Percentiles rank a stretch among this genome's conserved stretches.
phyloP scores from a whole-genome alignment of 495 filamentous ascomycete genomes.

The Immersiella caudata region DNA sequence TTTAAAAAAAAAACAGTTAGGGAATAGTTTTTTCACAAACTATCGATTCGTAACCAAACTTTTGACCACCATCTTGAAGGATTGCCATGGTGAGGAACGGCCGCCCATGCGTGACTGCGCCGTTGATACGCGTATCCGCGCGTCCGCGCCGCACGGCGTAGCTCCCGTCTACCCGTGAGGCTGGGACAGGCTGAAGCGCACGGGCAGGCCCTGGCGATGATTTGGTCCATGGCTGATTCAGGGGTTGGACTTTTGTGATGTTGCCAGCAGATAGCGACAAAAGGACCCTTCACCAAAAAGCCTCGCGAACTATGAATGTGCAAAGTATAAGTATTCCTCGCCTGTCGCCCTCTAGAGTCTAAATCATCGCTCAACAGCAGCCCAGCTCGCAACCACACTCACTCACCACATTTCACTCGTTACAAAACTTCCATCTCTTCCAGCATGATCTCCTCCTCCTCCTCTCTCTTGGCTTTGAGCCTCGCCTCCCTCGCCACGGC shows the following conservation, averaged over 20 bases:
- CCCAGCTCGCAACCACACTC: too few relatives aligned
- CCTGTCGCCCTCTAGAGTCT: too few relatives aligned
- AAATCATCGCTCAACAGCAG: too few relatives aligned
- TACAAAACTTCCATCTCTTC: background rate
- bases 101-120: background rate
- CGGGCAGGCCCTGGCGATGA: background rate
- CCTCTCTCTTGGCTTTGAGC: background rate
- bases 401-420: too few relatives aligned
- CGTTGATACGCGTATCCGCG: background rate
- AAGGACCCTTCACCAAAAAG: background rate
- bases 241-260: constrained; percentile 5
- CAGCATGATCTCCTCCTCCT: constrained; percentile 1
- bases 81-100: too few relatives aligned
- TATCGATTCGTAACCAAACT: too few relatives aligned
- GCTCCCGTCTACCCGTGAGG: background rate
- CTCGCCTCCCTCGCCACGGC: constrained; percentile 33
- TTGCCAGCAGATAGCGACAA: constrained; percentile 1
- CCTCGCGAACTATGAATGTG: background rate
- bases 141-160: background rate
- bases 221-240: background rate
- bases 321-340: too few relatives aligned
- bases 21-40: too few relatives aligned
- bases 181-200: background rate
- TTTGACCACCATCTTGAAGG: too few relatives aligned
- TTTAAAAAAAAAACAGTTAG: too few relatives aligned